Percentiles rank a stretch among this genome's conserved stretches.
phyloP scores from a whole-genome alignment of 2,329 filamentous ascomycete genomes.

The Aulographum hederae region DNA sequence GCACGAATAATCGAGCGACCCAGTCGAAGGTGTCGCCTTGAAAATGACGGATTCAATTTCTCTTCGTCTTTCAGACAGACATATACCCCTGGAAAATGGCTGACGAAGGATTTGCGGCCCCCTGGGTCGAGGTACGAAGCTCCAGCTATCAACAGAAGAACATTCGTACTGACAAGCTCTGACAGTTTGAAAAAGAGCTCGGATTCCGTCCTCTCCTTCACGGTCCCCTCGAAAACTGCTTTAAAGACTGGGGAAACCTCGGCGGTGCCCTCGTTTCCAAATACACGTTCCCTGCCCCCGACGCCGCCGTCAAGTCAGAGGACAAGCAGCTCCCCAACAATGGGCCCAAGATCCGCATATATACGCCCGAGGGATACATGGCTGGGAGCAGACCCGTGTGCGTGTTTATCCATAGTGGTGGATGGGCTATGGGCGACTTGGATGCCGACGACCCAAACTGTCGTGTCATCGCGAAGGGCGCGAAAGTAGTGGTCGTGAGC shows the following conservation, averaged over 20 bases:
- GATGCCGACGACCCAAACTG: conserved; percentile 15
- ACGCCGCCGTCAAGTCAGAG: conserved; percentile 14
- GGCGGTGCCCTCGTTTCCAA: conserved; percentile 9
- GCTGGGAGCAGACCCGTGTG: conserved; percentile 14
- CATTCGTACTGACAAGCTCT: no score
- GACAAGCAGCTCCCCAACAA: conserved; percentile 12
- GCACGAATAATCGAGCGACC: no score
- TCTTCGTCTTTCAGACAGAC: no score
- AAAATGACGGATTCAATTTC: no score
- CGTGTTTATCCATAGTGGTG: conserved; percentile 18
- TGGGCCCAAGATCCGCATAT: conserved; percentile 15
- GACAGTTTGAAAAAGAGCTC: conserved; percentile 15
- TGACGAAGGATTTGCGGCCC: conserved; percentile 5
- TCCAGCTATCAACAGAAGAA: conserved; percentile 1
- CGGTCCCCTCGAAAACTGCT: conserved; percentile 9
- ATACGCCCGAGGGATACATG: conserved; percentile 14
- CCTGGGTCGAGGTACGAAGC: conserved; percentile 5
- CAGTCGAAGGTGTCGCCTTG: no score
- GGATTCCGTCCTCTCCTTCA: conserved; percentile 12
- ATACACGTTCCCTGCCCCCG: conserved; percentile 14
- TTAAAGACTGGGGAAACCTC: conserved; percentile 9
- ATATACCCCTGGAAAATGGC: conserved; percentile 2
- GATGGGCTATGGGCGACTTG: conserved; percentile 19
- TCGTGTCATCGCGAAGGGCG: conserved; percentile 11
- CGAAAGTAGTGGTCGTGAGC: conserved; percentile 14